phyloP scores from a whole-genome alignment of 768 basidiomycete species.

The Boletales sp. region DNA sequence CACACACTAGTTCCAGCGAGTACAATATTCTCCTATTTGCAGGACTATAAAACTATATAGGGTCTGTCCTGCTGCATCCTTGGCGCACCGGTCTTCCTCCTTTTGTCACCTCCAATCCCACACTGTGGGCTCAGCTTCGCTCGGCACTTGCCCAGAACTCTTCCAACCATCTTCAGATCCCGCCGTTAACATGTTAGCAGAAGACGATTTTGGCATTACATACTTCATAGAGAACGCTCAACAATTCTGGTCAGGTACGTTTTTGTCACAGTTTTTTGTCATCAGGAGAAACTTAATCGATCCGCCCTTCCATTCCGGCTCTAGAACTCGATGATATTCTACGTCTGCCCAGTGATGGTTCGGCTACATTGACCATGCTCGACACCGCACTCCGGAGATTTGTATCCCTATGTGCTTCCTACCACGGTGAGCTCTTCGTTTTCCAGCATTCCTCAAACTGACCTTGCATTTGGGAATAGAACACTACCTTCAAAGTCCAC shows the following conservation, averaged over 20 bases:
- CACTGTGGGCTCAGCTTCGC: background rate
- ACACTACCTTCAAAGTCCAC: slow-evolving; percentile 77
- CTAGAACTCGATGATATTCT: slow-evolving; percentile 87
- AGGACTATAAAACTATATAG: background rate
- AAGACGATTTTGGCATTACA: slow-evolving; percentile 73
- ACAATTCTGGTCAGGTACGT: slow-evolving; percentile 88
- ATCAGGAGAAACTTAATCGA: slow-evolving; percentile 4
- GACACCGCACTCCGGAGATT: slow-evolving; percentile 79
- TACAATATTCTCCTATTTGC: background rate
- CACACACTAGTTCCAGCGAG: slow-evolving; percentile 3
- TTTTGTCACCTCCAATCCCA: slow-evolving; percentile 5
- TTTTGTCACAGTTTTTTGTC: slow-evolving; percentile 2
- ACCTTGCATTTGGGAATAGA: slow-evolving; percentile 44
- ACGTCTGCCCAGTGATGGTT: slow-evolving; percentile 53
- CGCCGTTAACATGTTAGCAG: slow-evolving; percentile 26
- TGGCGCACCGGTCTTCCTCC: background rate
- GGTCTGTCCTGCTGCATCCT: background rate
- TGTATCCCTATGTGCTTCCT: slow-evolving; percentile 73
- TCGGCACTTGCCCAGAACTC: slow-evolving; percentile 2
- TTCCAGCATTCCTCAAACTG: slow-evolving; percentile 1
- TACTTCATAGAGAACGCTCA: slow-evolving; percentile 81
- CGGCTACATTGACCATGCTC: slow-evolving; percentile 65
- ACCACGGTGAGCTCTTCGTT: slow-evolving; percentile 64
- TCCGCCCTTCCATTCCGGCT: background rate
- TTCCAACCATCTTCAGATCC: slow-evolving; percentile 12